These are phyloP conservation scores for Phytophthora europaea DNA, from an alignment of 352 stramenopile genomes.

Conservation along the genomic window DNA sequence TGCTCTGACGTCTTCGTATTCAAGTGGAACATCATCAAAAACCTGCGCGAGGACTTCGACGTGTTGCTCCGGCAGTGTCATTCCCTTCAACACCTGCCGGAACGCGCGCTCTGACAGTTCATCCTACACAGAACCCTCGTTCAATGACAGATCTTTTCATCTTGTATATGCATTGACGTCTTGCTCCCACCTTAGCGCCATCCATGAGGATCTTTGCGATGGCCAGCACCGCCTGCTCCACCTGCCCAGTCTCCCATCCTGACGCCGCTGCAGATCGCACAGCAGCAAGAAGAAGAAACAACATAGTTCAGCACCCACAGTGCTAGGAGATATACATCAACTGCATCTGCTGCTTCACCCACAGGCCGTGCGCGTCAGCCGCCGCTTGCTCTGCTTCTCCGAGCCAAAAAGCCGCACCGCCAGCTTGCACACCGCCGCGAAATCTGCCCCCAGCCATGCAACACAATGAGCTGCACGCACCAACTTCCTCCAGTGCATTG, in stretches of 20 bases:
- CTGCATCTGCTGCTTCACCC: slow-evolving; percentile 4
- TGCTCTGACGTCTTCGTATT: background rate
- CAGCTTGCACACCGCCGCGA: slow-evolving; percentile 64
- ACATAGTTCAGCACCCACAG: background rate
- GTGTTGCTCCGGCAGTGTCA: slow-evolving; percentile 55
- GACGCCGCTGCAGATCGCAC: slow-evolving; percentile 46
- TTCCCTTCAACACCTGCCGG: slow-evolving; percentile 50
- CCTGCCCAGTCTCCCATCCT: slow-evolving; percentile 65
- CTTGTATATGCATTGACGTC: background rate
- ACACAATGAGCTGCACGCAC: background rate
- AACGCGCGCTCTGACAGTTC: slow-evolving; percentile 58
- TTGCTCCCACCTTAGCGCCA: slow-evolving; percentile 55
- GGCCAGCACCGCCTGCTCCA: slow-evolving; percentile 66
- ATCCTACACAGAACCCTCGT: slow-evolving; percentile 30
- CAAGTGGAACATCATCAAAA: background rate
- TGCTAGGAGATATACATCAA: background rate
- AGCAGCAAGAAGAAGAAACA: too few relatives aligned
- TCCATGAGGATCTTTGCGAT: slow-evolving; percentile 86
- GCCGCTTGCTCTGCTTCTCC: slow-evolving; percentile 75
- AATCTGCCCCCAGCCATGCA: slow-evolving; percentile 47
- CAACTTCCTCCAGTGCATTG: background rate
- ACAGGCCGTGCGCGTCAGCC: slow-evolving; percentile 70
- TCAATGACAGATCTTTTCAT: background rate
- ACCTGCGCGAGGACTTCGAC: slow-evolving; percentile 60
- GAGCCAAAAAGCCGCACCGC: slow-evolving; percentile 67